Evolutionary conservation across 2,329 filamentous ascomycete species (phyloP), one percentile per base, ranked within the genome.

Genomic region (Aspergillus brasiliensis): DNA sequence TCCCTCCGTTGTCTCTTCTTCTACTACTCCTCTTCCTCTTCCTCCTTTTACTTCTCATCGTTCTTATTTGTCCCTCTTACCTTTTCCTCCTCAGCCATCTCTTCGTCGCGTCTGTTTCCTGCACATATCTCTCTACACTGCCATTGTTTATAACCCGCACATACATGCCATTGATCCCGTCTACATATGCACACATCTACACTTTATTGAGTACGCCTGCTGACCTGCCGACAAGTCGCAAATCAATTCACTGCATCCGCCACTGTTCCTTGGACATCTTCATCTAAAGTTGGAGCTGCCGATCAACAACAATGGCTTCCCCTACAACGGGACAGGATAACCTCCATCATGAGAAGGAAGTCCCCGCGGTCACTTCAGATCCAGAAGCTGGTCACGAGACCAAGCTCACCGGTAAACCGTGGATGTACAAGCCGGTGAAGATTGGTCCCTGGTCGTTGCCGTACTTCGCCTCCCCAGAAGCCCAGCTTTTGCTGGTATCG

Each of bases 401-500:
- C 42, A 27, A 62, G n/a, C 60, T 67, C 51, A 60, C 67, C 21
- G 77, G 77, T 2, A 75, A 73, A 51, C 65, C 76, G 63, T 91
- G 89, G 89, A 88, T 87, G 78, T 91, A 92, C 81, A 86, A 84
- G 70, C 80, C 82, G 51, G 70, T 86, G 69, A 83, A 80, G 58
- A 60, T 91, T 58, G 82, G 83, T 17, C 78, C 80, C 52, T 76
- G 77, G 59, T 82, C 83, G 65, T 61, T 89, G 7, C 81, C 82
- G 3, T 91, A 87, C 83, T 92, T 89, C 73, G 90, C 90, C 21
- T 91, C 89, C 59, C 90, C 90, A 11, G 85, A 87, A 69, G 76
- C 87, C 51, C 90, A 93, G 77, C 82, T 93, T 37, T 69, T 89
- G 62, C 84, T 92, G 81, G 88, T 92, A 57, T 82, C 87, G 21